Base-by-base conservation (phyloP, 768 basidiomycete genomes). In the Candolleomyces efflorescens region DNA sequence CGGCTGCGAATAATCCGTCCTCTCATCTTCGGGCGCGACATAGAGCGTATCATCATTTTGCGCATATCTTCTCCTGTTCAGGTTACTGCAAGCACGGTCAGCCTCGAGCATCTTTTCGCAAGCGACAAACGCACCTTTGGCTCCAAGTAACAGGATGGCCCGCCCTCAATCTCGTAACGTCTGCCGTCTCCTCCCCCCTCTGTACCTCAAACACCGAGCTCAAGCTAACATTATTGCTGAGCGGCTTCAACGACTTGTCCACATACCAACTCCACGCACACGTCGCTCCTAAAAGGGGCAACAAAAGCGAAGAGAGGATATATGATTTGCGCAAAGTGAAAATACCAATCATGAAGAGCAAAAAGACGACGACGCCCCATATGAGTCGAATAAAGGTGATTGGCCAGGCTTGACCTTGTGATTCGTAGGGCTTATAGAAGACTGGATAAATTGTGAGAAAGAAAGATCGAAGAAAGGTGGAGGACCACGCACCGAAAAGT, bases 401-500 rank as follows among this genome's bases (percentile, higher is more conserved):
- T 0, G 94, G 93, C 96, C 97, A 98, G 1, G 95, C 97, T 74
- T 98, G 94, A 2, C 97, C 97, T 64, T 90, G 90, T 2, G 91
- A 93, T 73, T 98, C 95, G 71, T 98, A 98, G 0, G 97, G 96
- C 67, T 98, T 98, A 77, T 97, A 97, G 77, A 96, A 98, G 18
- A 98, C 94, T 97, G 66, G 1, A 43, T 1, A 54, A 23, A 27
- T 13, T 37, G 44, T 17, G 18, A 48, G 49, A 59, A 59, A 48
- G 15, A 3, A 12, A 49, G 50, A 9, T 44, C 38, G 12, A 23
- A 15, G 49, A 24, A 43, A 7, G 26, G 9, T 5, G 38, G n/a
- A 9, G 20, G 20, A 17, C 12, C 3, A 72, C 90, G 56, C 57
- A 95, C 95, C 93, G 64, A 96, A 97, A 0, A 98, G 77, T 3